Percentiles rank a stretch among this genome's conserved stretches.
Conservation (phyloP, 352 stramenopile genomes). For the Phytophthora citrophthora region DNA sequence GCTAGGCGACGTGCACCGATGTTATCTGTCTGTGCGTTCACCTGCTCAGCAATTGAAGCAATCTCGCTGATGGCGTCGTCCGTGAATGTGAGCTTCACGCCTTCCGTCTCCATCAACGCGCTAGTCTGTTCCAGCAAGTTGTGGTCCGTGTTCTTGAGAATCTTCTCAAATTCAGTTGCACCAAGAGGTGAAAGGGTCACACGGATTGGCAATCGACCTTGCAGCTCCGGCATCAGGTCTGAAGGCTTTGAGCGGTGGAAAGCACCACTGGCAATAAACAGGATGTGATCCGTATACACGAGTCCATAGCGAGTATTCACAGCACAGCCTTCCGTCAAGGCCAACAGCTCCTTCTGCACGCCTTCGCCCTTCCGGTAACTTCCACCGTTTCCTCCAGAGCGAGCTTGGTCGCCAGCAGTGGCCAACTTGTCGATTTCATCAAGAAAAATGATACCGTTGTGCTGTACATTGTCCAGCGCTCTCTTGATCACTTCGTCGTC, state of each 20-base stretch:
- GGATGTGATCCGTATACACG: constrained; percentile 99
- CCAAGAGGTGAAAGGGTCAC: constrained; percentile 97
- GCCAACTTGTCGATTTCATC: constrained; percentile 99
- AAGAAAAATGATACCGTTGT: constrained; percentile 99
- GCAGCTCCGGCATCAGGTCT: constrained; percentile 97
- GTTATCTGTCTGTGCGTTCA: constrained; percentile 98
- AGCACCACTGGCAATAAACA: constrained; percentile 97
- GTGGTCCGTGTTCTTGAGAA: constrained; percentile 95
- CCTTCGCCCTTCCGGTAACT: constrained; percentile 94
- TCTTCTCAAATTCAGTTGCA: constrained; percentile 98
- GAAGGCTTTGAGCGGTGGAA: constrained; percentile 98
- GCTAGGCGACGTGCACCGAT: constrained; percentile 97
- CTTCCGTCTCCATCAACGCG: constrained; percentile 96
- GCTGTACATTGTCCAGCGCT: constrained; percentile 91
- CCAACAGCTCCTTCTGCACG: constrained; percentile 98
- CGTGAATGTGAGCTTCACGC: constrained; percentile 94
- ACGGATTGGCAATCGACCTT: constrained; percentile 98
- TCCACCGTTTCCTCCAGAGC: constrained; percentile 74
- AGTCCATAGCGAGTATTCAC: constrained; percentile 93
- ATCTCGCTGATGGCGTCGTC: constrained; percentile 98
- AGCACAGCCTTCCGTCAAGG: constrained; percentile 98
- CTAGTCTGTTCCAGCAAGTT: constrained; percentile 98
- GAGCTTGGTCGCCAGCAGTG: constrained; percentile 80
- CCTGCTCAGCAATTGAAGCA: constrained; percentile 91
- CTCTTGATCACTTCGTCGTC: constrained; percentile 80